Percentiles rank a stretch among this genome's conserved stretches.
Evolutionary conservation across 2,329 filamentous ascomycete species (phyloP).

Genomic region (Tolypocladium ovalisporum): DNA sequence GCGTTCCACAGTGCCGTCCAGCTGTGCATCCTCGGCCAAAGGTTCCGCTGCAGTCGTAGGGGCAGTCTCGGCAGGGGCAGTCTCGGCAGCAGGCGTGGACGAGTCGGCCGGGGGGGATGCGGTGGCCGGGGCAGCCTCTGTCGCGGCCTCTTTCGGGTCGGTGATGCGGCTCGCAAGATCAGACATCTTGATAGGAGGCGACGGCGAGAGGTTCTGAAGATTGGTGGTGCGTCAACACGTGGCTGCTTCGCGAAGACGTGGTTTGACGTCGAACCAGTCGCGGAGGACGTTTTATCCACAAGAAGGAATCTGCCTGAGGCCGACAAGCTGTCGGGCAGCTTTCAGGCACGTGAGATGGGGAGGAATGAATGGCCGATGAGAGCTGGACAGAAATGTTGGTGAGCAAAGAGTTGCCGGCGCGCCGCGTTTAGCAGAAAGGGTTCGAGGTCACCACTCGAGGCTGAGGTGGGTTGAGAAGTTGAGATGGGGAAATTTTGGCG

Average conservation of each 20-base stretch:
- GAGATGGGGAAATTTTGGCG: conserved; percentile 16
- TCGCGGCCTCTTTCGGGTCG: conserved; percentile 23
- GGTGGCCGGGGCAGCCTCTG: conserved; percentile 3
- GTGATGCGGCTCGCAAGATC: conserved; percentile 42
- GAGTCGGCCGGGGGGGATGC: conserved; percentile 6
- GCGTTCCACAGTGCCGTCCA: conserved; percentile 23
- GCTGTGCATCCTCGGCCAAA: conserved; percentile 19
- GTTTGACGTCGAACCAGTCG: background rate
- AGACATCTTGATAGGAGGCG: conserved; percentile 23
- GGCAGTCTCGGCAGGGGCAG: conserved; percentile 6
- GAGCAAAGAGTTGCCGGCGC: background rate
- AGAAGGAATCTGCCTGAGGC: background rate
- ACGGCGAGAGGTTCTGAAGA: background rate
- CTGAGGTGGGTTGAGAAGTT: background rate
- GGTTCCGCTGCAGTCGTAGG: conserved; percentile 5
- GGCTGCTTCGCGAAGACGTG: background rate
- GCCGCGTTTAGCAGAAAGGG: background rate
- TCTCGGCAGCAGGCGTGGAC: conserved; percentile 7
- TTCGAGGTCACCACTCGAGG: background rate
- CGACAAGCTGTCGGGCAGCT: background rate
- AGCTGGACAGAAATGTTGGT: background rate
- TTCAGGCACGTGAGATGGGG: background rate
- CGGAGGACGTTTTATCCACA: background rate
- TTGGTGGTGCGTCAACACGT: background rate
- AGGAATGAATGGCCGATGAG: background rate